These are phyloP conservation scores for Penicillium canescens DNA, from an alignment of 495 filamentous ascomycete genomes.

Conservation along the genomic window DNA sequence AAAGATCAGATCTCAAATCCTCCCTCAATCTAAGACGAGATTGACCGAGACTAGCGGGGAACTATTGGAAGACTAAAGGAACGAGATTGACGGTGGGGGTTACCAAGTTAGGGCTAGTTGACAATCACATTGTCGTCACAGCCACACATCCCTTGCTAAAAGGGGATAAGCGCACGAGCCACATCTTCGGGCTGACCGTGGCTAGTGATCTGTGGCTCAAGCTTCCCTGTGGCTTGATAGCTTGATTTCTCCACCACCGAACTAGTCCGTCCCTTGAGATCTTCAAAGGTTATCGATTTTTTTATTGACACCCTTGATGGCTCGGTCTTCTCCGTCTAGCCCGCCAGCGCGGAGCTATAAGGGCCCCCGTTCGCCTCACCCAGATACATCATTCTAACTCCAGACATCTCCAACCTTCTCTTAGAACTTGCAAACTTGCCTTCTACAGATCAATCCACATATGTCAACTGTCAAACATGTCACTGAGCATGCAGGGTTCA, in stretches of 20 bases:
- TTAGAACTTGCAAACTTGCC: neutral
- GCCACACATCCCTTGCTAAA: slow-evolving; percentile 25
- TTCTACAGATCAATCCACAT: slow-evolving; percentile 1
- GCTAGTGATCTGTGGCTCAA: slow-evolving; percentile 29
- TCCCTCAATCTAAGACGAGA: slow-evolving; percentile 4
- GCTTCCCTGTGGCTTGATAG: slow-evolving; percentile 24
- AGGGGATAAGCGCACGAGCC: slow-evolving; percentile 22
- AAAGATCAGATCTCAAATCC: slow-evolving; percentile 15
- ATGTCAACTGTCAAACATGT: slow-evolving; percentile 37
- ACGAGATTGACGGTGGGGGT: slow-evolving; percentile 5
- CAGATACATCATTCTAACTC: slow-evolving; percentile 2
- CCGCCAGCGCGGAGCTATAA: slow-evolving; percentile 18
- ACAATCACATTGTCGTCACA: slow-evolving; percentile 18
- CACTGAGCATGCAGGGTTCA: slow-evolving; percentile 37
- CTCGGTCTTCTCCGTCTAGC: slow-evolving; percentile 23
- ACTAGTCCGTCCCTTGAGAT: slow-evolving; percentile 34
- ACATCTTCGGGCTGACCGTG: slow-evolving; percentile 22
- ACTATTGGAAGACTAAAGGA: slow-evolving; percentile 26
- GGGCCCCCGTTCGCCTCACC: slow-evolving; percentile 11
- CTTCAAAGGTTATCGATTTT: slow-evolving; percentile 24
- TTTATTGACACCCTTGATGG: slow-evolving; percentile 17
- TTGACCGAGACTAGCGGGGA: slow-evolving; percentile 9
- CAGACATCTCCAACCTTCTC: slow-evolving; percentile 3
- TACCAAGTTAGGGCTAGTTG: slow-evolving; percentile 2
- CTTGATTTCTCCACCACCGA: slow-evolving; percentile 22